phyloP scores from a whole-genome alignment of 768 basidiomycete species.

The Boletus bicolor region DNA sequence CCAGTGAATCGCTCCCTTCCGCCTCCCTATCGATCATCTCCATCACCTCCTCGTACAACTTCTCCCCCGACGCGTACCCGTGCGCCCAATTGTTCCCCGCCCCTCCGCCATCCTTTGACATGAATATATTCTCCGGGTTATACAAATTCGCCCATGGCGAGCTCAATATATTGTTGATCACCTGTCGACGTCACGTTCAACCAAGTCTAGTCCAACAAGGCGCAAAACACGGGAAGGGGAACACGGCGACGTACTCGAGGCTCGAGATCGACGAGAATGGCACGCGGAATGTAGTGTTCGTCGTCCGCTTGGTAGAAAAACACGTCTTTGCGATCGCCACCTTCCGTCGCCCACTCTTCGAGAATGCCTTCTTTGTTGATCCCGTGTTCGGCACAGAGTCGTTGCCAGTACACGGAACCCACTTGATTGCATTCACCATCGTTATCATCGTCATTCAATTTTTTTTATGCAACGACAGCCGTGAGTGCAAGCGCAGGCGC shows the following conservation, averaged over 20 bases:
- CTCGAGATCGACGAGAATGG: conserved; percentile 94
- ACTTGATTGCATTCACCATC: conserved; percentile 45
- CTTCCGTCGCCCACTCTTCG: conserved; percentile 95
- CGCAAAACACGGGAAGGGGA: background rate
- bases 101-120: conserved; percentile 96
- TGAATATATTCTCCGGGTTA: conserved; percentile 97
- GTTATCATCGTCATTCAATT: background rate
- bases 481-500: background rate
- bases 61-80: conserved; percentile 87
- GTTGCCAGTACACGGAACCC: conserved; percentile 98
- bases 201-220: background rate
- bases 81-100: conserved; percentile 99
- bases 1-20: conserved; percentile 94
- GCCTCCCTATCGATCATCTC: conserved; percentile 99
- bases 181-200: conserved; percentile 46
- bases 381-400: conserved; percentile 96
- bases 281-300: conserved; percentile 96
- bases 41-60: conserved; percentile 93
- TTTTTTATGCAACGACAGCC: background rate
- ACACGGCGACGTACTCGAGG: conserved; percentile 65
- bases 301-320: conserved; percentile 99
- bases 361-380: conserved; percentile 94
- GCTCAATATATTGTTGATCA: conserved; percentile 90
- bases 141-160: conserved; percentile 85
- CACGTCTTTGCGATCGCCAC: conserved; percentile 95